phyloP scores from a whole-genome alignment of 2,329 filamentous ascomycete genomes.

The Diaporthe aspalathi region DNA sequence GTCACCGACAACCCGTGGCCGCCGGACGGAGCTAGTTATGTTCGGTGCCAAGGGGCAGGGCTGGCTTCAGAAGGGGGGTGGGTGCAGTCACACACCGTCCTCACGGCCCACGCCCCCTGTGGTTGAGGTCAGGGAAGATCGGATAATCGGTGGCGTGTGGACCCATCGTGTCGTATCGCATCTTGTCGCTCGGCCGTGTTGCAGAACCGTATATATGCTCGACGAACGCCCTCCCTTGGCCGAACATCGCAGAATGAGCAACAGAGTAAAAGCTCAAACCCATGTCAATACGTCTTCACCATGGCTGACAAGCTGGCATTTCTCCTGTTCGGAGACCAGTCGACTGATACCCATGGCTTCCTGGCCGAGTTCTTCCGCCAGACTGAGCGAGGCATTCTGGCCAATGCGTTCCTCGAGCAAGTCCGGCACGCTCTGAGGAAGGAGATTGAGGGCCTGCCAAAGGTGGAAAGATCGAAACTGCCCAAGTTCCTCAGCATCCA shows the following conservation, averaged over 20 bases:
- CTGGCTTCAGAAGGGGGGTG: conserved; percentile 43
- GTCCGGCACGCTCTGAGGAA: conserved; percentile 67
- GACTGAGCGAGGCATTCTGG: conserved; percentile 60
- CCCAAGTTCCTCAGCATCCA: conserved; percentile 72
- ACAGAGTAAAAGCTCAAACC: conserved; percentile 33
- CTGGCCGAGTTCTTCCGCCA: conserved; percentile 65
- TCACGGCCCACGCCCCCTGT: conserved; percentile 32
- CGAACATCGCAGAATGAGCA: conserved; percentile 19
- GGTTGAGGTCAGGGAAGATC: conserved; percentile 24
- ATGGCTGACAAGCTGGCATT: conserved; percentile 63
- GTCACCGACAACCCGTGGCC: conserved; percentile 55
- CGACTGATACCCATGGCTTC: conserved; percentile 73
- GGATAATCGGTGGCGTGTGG: conserved; percentile 32
- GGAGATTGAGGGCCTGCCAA: conserved; percentile 68
- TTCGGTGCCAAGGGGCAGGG: conserved; percentile 45
- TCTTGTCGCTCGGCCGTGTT: conserved; percentile 7
- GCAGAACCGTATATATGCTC: conserved; percentile 36
- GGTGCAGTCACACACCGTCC: conserved; percentile 40
- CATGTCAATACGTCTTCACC: conserved; percentile 47
- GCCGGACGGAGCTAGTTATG: conserved; percentile 49
- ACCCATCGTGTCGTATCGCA: conserved; percentile 31
- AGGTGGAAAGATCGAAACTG: conserved; percentile 66
- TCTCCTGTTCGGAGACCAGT: conserved; percentile 79
- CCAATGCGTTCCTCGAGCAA: conserved; percentile 71
- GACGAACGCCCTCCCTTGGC: conserved; percentile 16